These are phyloP conservation scores for Mycothermus thermophilus DNA, from an alignment of 495 filamentous ascomycete species.

Conservation along the genomic window DNA sequence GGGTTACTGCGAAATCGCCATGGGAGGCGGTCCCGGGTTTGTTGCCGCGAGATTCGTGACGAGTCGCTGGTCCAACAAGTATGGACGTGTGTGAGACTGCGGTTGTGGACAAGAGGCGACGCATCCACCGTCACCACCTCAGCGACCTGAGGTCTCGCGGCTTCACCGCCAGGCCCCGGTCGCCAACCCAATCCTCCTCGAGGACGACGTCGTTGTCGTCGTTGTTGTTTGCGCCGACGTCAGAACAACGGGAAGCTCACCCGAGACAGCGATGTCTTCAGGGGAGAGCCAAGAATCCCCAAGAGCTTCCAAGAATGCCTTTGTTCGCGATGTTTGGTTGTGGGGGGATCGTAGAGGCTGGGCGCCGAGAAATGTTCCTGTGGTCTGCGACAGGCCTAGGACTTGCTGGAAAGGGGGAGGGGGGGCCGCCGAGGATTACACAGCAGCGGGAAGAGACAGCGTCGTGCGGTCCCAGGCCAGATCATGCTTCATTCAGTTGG, in stretches of 20 bases:
- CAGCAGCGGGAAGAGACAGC: slow-evolving; percentile 3
- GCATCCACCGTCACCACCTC: no score
- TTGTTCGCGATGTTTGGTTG: slow-evolving; percentile 13
- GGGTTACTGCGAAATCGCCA: slow-evolving; percentile 21
- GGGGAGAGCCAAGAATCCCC: slow-evolving; percentile 1
- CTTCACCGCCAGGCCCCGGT: no score
- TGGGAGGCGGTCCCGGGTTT: no score
- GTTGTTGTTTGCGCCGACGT: neutral
- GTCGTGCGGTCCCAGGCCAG: slow-evolving; percentile 3
- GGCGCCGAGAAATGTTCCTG: slow-evolving; percentile 24
- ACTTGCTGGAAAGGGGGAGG: neutral
- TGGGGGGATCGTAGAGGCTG: slow-evolving; percentile 19
- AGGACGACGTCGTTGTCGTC: neutral
- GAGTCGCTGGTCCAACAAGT: no score
- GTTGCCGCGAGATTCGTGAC: no score
- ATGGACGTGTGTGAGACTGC: no score
- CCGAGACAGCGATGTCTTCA: no score
- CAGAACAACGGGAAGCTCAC: no score
- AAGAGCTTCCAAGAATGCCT: neutral
- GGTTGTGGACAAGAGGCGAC: no score
- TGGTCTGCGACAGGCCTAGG: slow-evolving; percentile 7
- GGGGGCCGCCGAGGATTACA: slow-evolving; percentile 5
- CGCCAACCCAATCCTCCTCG: no score
- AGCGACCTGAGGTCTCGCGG: no score
- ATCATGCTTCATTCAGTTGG: no score